Conservation (phyloP, 208 protist species). For the Herpetomonas tarakana region DNA sequence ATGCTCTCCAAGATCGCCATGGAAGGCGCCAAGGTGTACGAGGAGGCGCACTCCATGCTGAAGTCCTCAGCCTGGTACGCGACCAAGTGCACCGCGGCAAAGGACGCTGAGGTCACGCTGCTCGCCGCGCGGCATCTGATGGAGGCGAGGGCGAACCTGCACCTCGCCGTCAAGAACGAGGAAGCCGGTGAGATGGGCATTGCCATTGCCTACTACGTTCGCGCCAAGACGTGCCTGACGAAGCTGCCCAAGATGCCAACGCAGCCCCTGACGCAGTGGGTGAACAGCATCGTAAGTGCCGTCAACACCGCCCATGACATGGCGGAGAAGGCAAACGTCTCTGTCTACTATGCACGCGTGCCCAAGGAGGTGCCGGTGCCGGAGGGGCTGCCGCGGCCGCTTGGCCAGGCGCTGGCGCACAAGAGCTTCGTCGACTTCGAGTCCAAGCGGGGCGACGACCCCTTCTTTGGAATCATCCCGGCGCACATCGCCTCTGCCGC, state of each 20-base stretch:
- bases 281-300: conserved; percentile 62
- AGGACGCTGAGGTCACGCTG: conserved; percentile 51
- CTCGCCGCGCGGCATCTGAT: conserved; percentile 42
- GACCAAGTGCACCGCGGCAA: conserved; percentile 26
- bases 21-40: conserved; percentile 69
- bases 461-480: conserved; percentile 87
- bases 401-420: conserved; percentile 61
- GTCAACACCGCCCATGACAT: conserved; percentile 55
- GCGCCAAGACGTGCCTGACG: conserved; percentile 47
- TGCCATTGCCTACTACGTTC: conserved; percentile 70
- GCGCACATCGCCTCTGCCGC: conserved; percentile 60
- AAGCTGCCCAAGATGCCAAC: conserved; percentile 53
- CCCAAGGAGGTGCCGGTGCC: conserved; percentile 62
- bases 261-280: conserved; percentile 39
- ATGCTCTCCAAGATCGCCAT: conserved; percentile 76
- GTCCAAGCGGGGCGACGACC: conserved; percentile 64
- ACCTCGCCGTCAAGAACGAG: conserved; percentile 48
- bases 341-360: conserved; percentile 75
- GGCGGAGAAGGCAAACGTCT: conserved; percentile 66
- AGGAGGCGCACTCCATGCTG: conserved; percentile 45
- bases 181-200: conserved; percentile 48
- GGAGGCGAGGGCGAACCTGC: conserved; percentile 60
- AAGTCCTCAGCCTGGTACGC: conserved; percentile 46
- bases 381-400: conserved; percentile 43
- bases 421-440: conserved; percentile 46